phyloP scores from a whole-genome alignment of 768 basidiomycete genomes.

The Paxillus ammoniavirescens region DNA sequence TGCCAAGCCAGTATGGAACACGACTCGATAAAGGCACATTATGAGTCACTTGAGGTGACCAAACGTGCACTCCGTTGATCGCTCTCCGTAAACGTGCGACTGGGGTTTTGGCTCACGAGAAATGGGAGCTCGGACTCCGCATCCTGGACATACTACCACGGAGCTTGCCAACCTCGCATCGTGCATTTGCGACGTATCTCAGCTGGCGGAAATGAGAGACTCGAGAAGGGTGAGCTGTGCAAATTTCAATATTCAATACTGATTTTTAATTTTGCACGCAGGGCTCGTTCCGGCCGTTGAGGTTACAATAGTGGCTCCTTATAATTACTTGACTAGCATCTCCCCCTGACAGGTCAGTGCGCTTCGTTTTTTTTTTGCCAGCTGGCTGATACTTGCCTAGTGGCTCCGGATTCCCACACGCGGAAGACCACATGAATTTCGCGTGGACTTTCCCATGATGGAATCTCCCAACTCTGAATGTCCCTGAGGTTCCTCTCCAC shows the following conservation, averaged over 20 bases:
- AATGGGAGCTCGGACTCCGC: conserved; percentile 14
- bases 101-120: conserved; percentile 3
- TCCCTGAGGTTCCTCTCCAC: conserved; percentile 8
- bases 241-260: neutral
- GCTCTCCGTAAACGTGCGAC: neutral
- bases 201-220: conserved; percentile 9
- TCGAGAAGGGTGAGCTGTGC: conserved; percentile 1
- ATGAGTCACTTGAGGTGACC: no score
- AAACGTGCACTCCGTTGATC: neutral
- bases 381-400: neutral
- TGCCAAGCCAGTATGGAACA: no score
- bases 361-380: no score
- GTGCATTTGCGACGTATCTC: neutral
- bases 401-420: conserved; percentile 3
- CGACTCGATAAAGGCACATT: no score
- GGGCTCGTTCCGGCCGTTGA: no score
- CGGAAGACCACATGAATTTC: conserved; percentile 11
- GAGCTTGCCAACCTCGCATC: neutral
- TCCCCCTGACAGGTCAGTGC: neutral
- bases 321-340: no score
- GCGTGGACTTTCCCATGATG: conserved; percentile 14
- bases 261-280: neutral
- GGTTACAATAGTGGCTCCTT: no score
- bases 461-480: conserved; percentile 11
- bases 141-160: neutral